Percentiles rank a stretch among this genome's conserved stretches.
Conservation (phyloP, 345 rosid species). For the Ceriops decandra region DNA sequence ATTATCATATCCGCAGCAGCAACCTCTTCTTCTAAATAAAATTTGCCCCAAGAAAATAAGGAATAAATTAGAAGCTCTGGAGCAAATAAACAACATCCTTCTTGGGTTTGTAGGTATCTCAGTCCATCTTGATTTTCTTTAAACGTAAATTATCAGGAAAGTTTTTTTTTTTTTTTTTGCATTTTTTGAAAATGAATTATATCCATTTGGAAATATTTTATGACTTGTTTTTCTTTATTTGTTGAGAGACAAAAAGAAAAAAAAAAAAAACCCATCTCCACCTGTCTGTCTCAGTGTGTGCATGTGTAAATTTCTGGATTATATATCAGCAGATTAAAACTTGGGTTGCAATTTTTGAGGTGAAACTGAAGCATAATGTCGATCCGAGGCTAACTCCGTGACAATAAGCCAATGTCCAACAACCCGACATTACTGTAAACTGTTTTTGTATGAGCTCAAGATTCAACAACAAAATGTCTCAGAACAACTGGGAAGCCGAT, state of each 20-base stretch:
- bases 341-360: constrained; percentile 6
- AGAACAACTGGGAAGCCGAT: constrained; percentile 99
- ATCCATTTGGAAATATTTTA: background rate
- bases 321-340: background rate
- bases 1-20: constrained; percentile 17
- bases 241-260: background rate
- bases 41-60: background rate
- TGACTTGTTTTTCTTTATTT: background rate
- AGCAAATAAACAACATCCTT: background rate
- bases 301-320: constrained; percentile 10
- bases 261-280: background rate
- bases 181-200: background rate
- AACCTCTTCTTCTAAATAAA: background rate
- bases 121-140: constrained; percentile 7
- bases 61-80: background rate
- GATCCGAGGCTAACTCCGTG: too few relatives aligned
- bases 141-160: background rate
- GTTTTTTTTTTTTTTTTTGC: background rate
- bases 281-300: background rate
- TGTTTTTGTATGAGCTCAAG: constrained; percentile 9
- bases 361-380: background rate
- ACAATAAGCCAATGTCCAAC: background rate
- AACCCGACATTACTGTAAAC: constrained; percentile 5
- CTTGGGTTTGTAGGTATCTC: constrained; percentile 16
- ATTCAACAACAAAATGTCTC: constrained; percentile 47